These are phyloP conservation scores for Clavispora santaluciae DNA, from an alignment of 805 yeast genomes.

Conservation along the genomic window DNA sequence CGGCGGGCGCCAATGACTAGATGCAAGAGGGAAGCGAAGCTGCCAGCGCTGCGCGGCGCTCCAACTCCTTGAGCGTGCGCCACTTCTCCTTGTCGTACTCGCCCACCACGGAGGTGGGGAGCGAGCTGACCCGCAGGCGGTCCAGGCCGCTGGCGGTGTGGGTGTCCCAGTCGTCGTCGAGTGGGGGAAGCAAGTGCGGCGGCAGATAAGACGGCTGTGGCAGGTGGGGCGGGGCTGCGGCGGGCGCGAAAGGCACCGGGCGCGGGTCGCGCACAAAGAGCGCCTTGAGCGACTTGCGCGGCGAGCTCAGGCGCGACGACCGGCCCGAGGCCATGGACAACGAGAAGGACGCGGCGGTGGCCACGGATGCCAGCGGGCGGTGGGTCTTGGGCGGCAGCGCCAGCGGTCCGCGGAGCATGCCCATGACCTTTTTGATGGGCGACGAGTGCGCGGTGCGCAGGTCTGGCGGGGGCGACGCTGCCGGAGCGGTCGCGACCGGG, in stretches of 20 bases:
- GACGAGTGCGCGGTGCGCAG: slow-evolving; percentile 11
- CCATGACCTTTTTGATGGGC: slow-evolving; percentile 26
- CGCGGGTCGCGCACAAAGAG: slow-evolving; percentile 7
- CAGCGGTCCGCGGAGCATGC: slow-evolving; percentile 13
- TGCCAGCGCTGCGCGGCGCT: slow-evolving; percentile 6
- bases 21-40: neutral
- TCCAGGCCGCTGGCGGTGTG: slow-evolving; percentile 31
- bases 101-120: slow-evolving; percentile 57
- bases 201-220: neutral
- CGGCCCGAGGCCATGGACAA: slow-evolving; percentile 23
- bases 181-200: neutral
- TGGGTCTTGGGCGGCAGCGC: slow-evolving; percentile 13
- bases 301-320: slow-evolving; percentile 30
- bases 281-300: slow-evolving; percentile 25
- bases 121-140: slow-evolving; percentile 37
- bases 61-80: slow-evolving; percentile 45
- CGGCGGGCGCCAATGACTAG: neutral
- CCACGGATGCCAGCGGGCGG: slow-evolving; percentile 16
- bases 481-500: neutral
- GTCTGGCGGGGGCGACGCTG: neutral
- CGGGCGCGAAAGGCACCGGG: neutral
- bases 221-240: slow-evolving; percentile 6
- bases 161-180: slow-evolving; percentile 22
- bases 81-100: slow-evolving; percentile 65
- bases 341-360: slow-evolving; percentile 23